Evolutionary conservation across 768 basidiomycete genomes (phyloP), one percentile per base, ranked within the genome.

Genomic region (Hortiboletus campestris): DNA sequence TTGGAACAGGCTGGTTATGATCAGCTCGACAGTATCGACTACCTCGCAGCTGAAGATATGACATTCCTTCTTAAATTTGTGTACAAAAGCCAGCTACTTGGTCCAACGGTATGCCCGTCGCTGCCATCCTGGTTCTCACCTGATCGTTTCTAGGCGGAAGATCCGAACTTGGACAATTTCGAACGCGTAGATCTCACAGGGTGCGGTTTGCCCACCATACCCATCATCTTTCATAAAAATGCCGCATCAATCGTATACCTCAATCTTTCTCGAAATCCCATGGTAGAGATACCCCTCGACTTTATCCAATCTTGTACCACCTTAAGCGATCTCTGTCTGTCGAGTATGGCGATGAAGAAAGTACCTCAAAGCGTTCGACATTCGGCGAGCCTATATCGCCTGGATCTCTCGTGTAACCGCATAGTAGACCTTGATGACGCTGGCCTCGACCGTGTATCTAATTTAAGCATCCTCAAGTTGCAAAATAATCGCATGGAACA

Each of bases 281-380:
- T 96, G 83, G 82, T 95, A 51, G 95, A 98, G 70, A 88, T 98
- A 35, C 97, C 96, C 1, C 85, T 93, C 47, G 97, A 98, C 72
- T 99, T 99, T 68, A 88, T 97, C 54, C 91, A 97, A 71, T 84
- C 88, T 6, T 96, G 94, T 67, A 83, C 82, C 1, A 82, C 78
- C 6, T 81, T 99, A 10, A 85, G 87, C 53, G 94, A 97, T 63
- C 83, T 99, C 41, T 84, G 87, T 9, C 76, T 99, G 39, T 86
- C 88, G 11, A 84, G 91, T 60, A 96, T 96, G 89, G 91, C 91
- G 13, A 88, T 98, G 81, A 97, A 96, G 73, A 87, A 89, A 59
- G 88, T 98, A 0, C 97, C 97, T 0, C 84, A 84, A 51, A 88
- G 84, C 55, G 82, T 98, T 11, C 85, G 86, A 53, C 84, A 91